Evolutionary conservation across 2,329 filamentous ascomycete species (phyloP), one percentile per base, ranked within the genome.

Genomic region (Botrytis hyacinthi): DNA sequence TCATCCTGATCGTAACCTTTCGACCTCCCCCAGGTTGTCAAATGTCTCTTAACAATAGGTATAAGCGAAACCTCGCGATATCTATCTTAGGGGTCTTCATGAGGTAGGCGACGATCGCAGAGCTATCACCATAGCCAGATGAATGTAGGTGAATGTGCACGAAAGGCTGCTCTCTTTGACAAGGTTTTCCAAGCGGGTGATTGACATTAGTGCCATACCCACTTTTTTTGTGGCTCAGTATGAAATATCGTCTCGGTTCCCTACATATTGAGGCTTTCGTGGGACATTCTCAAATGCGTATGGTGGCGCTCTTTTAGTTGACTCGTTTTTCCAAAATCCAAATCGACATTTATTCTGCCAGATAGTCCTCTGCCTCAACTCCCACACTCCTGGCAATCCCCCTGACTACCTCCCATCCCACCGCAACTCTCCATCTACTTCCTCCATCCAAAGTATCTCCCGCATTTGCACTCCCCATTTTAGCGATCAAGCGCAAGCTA

Each of bases 341-440:
- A 29, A 8, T 20, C 37, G 26, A 7, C 35, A 57, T 32, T 71
- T 35, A 93, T 76, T 93, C 92, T 67, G 91, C 86, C 72, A 93
- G 82, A 86, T 91, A 95, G 80, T 95, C 93, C 75, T 93, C 90
- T 20, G 94, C 86, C 81, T 94, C 92, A n/a, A 96, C 86, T 3
- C 91, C 91, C 70, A 96, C 88, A 79, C 88, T 91, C 79, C 93
- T 84, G 42, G 92, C 93, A 76, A 96, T 83, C 5, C 86, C 87
- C 74, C 91, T 85, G 10, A 93, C 88, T 75, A 92, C 89, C 79
- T 96, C 93, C 92, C 92, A 95, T 1, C 90, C 89, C 73, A 93
- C 90, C 77, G 92, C 93, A 16, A 95, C 91, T 79, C 91, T 89
- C 92, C 92, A 96, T 82, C 92, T 91, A 8, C 88, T 89, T 0